Percentiles rank a stretch among this genome's conserved stretches.
These are phyloP conservation scores for Clohesyomyces aquaticus DNA, from an alignment of 495 filamentous ascomycete species.

Conservation along the genomic window DNA sequence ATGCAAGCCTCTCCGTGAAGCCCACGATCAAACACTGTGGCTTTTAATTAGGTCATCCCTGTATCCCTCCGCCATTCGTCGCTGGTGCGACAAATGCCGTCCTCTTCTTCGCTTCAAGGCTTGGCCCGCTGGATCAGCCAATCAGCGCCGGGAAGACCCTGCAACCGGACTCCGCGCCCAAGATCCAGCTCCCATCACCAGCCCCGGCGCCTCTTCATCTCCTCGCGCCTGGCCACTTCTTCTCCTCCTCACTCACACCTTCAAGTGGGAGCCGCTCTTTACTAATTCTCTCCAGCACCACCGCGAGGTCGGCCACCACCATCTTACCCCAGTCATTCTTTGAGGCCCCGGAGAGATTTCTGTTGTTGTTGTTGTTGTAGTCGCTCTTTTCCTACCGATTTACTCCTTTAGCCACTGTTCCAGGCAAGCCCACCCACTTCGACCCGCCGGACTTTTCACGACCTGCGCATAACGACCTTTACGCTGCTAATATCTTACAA, in stretches of 20 bases:
- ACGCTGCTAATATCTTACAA: conserved; percentile 42
- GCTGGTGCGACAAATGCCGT: conserved; percentile 20
- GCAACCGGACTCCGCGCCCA: conserved; percentile 20
- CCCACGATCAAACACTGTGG: conserved; percentile 5
- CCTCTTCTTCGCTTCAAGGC: conserved; percentile 1
- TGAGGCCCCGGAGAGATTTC: conserved; percentile 22
- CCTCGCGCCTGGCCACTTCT: conserved; percentile 19
- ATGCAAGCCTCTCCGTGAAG: not conserved
- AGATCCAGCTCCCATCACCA: conserved; percentile 9
- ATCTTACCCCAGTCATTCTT: conserved; percentile 40
- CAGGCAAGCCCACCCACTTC: conserved; percentile 10
- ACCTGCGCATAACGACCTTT: conserved; percentile 36
- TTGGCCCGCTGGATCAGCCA: conserved; percentile 13
- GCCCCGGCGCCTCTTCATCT: conserved; percentile 32
- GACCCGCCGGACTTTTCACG: conserved; percentile 19
- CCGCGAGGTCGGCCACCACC: conserved; percentile 4
- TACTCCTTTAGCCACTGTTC: conserved; percentile 30
- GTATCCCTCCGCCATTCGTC: conserved; percentile 1
- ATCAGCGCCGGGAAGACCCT: conserved; percentile 12
- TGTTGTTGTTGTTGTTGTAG: conserved; percentile 21
- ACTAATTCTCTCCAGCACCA: conserved; percentile 22
- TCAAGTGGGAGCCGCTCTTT: conserved; percentile 36
- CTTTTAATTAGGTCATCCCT: not conserved
- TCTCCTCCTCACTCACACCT: conserved; percentile 25
- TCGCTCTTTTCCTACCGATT: conserved; percentile 8